A percentile compares a stretch with the other conserved stretches of the same genome.
These are phyloP conservation scores for Spergularia azorica DNA, from an alignment of 179 eudicot species.

Conservation along the genomic window DNA sequence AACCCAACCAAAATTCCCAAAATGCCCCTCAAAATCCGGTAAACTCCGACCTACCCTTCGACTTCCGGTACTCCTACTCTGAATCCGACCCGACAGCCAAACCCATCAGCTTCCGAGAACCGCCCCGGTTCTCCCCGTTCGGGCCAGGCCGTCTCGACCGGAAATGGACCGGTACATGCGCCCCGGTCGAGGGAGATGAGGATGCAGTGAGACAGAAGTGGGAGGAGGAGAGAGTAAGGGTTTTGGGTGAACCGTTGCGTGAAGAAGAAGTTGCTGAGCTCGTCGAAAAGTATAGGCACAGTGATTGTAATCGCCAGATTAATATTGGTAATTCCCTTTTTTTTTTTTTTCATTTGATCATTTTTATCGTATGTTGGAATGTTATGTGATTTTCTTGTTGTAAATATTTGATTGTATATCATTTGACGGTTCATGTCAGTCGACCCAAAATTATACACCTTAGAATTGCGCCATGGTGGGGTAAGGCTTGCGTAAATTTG, in stretches of 20 bases:
- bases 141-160: conserved; percentile 91
- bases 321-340: conserved; percentile 57
- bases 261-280: conserved; percentile 63
- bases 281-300: conserved; percentile 86
- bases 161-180: conserved; percentile 85
- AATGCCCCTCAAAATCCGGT: conserved; percentile 33
- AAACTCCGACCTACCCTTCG: conserved; percentile 71
- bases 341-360: neutral
- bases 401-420: too few species aligned
- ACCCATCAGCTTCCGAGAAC: conserved; percentile 91
- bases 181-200: conserved; percentile 39
- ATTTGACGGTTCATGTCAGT: too few species aligned
- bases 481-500: too few species aligned
- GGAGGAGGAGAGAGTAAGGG: conserved; percentile 37
- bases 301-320: conserved; percentile 79
- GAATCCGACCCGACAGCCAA: conserved; percentile 49
- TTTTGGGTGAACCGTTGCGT: conserved; percentile 61
- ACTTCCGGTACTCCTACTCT: conserved; percentile 83
- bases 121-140: conserved; percentile 79
- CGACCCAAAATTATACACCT: too few species aligned
- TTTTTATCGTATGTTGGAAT: neutral
- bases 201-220: conserved; percentile 38
- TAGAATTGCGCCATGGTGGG: too few species aligned
- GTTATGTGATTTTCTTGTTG: too few species aligned
- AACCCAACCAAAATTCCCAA: conserved; percentile 27